phyloP scores from a whole-genome alignment of 2,329 filamentous ascomycete genomes.

The Bertia moriformis region DNA sequence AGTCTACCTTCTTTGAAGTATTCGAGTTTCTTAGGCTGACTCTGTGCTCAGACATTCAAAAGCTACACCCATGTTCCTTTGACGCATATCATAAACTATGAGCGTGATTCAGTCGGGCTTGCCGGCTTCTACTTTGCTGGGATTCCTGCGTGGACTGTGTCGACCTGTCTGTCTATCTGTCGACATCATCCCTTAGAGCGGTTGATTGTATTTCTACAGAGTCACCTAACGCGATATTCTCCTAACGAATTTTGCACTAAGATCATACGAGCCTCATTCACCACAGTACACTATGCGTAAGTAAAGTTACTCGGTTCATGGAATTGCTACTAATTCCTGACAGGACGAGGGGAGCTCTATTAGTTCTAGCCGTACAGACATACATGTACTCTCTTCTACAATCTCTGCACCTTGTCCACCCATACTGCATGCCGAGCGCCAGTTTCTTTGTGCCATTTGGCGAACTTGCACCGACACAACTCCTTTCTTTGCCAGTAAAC shows the following conservation, averaged over 20 bases:
- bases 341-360: slow-evolving; percentile 17
- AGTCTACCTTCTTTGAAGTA: no score
- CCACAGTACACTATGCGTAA: not conserved
- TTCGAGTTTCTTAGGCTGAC: no score
- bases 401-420: slow-evolving; percentile 20
- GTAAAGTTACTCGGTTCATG: not conserved
- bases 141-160: slow-evolving; percentile 20
- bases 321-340: slow-evolving; percentile 8
- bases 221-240: slow-evolving; percentile 9
- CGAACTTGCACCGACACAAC: not conserved
- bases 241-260: slow-evolving; percentile 6
- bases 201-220: slow-evolving; percentile 12
- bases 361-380: slow-evolving; percentile 20
- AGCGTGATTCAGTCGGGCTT: not conserved
- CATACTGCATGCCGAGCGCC: slow-evolving; percentile 13
- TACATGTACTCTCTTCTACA: slow-evolving; percentile 25
- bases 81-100: not conserved
- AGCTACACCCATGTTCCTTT: not conserved
- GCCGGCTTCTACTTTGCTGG: slow-evolving; percentile 11
- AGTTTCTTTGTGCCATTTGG: slow-evolving; percentile 18
- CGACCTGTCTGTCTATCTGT: slow-evolving; percentile 18
- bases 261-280: not conserved
- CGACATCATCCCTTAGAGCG: slow-evolving; percentile 20
- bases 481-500: not conserved
- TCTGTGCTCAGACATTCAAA: not conserved